phyloP scores from a whole-genome alignment of 768 basidiomycete species.

The Lentinula aciculospora region DNA sequence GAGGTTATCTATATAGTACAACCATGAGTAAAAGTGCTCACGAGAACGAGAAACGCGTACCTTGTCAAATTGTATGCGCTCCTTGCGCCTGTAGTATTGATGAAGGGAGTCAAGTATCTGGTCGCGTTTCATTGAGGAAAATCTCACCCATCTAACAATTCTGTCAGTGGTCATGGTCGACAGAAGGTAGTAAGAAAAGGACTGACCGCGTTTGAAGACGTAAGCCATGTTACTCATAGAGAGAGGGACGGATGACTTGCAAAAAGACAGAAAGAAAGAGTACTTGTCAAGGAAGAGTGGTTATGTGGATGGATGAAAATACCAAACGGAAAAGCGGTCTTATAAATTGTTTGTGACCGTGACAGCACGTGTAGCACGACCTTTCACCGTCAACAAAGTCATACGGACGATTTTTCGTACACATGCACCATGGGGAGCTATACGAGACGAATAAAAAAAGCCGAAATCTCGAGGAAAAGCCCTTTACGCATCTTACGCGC shows the following conservation, averaged over 20 bases:
- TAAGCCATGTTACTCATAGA: conserved; percentile 14
- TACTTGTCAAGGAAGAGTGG: too few species aligned
- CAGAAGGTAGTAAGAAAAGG: neutral
- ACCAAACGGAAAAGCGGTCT: neutral
- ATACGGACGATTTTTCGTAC: neutral
- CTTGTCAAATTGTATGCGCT: conserved; percentile 92
- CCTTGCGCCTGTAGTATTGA: conserved; percentile 58
- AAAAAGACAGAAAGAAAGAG: neutral
- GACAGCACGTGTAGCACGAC: neutral
- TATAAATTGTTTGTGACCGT: conserved; percentile 7
- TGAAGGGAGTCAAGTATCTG: neutral
- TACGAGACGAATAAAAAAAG: neutral
- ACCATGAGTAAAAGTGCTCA: conserved; percentile 14
- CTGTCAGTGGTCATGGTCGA: conserved; percentile 6
- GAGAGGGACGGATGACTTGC: neutral
- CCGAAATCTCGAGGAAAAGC: neutral
- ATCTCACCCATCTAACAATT: conserved; percentile 10
- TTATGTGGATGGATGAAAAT: too few species aligned
- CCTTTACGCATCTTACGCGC: neutral
- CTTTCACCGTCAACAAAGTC: conserved; percentile 1
- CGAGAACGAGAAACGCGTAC: conserved; percentile 30
- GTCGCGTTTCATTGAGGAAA: conserved; percentile 23
- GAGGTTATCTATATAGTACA: conserved; percentile 63
- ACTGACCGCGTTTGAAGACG: conserved; percentile 29
- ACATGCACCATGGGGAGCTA: neutral